Base-by-base conservation (phyloP, 345 rosid genomes). In the Eucalyptus polyanthemos region DNA sequence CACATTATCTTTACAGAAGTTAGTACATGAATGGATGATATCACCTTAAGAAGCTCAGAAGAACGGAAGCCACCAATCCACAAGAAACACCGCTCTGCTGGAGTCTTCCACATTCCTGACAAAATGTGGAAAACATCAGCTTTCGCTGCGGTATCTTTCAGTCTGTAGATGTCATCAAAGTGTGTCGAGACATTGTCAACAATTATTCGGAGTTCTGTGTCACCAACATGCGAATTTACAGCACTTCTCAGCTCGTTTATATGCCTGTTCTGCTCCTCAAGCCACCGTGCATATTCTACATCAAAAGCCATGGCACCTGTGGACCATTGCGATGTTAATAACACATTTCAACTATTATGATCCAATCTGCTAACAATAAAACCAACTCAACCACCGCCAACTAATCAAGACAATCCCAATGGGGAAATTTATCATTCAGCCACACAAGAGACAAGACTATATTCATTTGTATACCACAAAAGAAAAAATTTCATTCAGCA, bases 91-190 rank as follows among this genome's bases (percentile, higher is more conserved):
- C 99, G 94, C 94, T 97, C 99, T 86, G 98, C 99, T 50, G 99
- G 99, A 89, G 99, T 97, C 92, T 95, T 97, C 99, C 99, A 97
- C 99, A 97, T 97, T 89, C 99, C 99, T 37, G 99, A 97, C 93
- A 97, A 91, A 88, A 97, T 95, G 92, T 97, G 99, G 95, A 97
- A 97, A 90, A 97, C 98, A 93, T 97, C 99, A 88, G 97, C 97
- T 90, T 97, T 97, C 87, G 99, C 97, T 58, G 99, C 99, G 88
- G 91, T 90, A 88, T 97, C 96, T 93, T 97, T 97, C 88, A 97
- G 93, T 93, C 97, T 93, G 94, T 92, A 97, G 92, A 97, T 95
- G 87, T 96, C 99, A 90, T 94, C 97, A 88, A 92, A 97, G 13
- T 97, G 99, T 88, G 96, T 90, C 81, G 92, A 90, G 90, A 93